Base-by-base conservation (phyloP, 345 rosid species). In the Sonneratia caseolaris region DNA sequence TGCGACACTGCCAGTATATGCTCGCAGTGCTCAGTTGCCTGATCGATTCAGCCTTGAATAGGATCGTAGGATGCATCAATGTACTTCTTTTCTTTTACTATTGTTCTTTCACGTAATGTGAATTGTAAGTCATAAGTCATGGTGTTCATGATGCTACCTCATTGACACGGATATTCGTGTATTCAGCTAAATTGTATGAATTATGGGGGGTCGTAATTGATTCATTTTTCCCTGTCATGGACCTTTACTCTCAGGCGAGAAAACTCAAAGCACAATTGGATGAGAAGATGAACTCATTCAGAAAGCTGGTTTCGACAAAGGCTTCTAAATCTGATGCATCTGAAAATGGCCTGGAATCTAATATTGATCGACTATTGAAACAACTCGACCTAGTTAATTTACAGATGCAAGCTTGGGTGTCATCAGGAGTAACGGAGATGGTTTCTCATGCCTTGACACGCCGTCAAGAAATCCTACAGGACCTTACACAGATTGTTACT, bases 351-450 rank as follows among this genome's bases (percentile, higher is more conserved):
- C 86, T 88, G 61, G 98, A 92, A 87, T 84, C 92, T 72, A 90
- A 87, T 64, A 86, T 95, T 38, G 94, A 89, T 27, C 75, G 83
- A 68, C 71, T 89, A 22, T 78, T 95, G 21, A 82, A 88, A 70
- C 96, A 95, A 72, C 88, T 95, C 7, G 93, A 90, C 66, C 91
- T 90, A 79, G 96, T 92, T 36, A 89, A 91, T 79, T 72, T 83
- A 2, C 97, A 90, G 84, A 95, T 92, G 99, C 90, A 95, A 86
- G 94, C 86, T 13, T 95, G 94, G 98, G 98, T 95, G 1, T 95
- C 97, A 76, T 89, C 98, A 7, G 97, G 96, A 72, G 97, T 97
- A 49, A 92, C 97, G 21, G 97, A 95, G 79, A 95, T 90, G 97
- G 99, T 95, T 79, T 95, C 99, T 38, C 99, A 92, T 85, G 89